Percentiles rank a stretch among this genome's conserved stretches.
Conservation (phyloP, 306 rosid species). For the Quillaja saponaria region DNA sequence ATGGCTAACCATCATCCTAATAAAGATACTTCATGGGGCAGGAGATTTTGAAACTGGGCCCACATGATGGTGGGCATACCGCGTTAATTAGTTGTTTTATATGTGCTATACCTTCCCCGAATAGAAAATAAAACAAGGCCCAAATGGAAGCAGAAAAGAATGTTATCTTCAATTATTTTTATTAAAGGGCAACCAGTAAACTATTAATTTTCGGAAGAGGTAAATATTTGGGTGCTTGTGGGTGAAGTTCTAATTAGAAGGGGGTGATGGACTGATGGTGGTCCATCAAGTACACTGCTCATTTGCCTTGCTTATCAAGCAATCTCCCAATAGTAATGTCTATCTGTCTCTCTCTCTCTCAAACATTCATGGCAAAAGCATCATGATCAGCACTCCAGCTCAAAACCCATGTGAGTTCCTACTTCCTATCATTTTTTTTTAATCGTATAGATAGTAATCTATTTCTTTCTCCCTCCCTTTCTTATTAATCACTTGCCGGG, state of each 20-base stretch:
- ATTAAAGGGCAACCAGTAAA: too few species aligned
- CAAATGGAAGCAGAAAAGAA: background rate
- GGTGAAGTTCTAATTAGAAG: constrained; percentile 58
- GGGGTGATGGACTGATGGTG: constrained; percentile 58
- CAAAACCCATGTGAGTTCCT: constrained; percentile 76
- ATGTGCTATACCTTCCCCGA: constrained; percentile 32
- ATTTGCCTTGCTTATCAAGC: constrained; percentile 91
- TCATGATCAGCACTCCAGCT: constrained; percentile 81
- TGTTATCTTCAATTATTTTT: too few species aligned
- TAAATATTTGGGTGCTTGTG: constrained; percentile 45
- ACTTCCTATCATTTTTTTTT: constrained; percentile 57
- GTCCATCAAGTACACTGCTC: constrained; percentile 82
- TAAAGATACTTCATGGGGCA: constrained; percentile 50
- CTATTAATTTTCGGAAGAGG: constrained; percentile 1
- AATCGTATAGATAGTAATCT: constrained; percentile 32
- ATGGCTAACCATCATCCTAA: constrained; percentile 76
- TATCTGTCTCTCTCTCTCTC: constrained; percentile 33
- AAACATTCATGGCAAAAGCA: constrained; percentile 89
- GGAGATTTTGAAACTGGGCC: constrained; percentile 51
- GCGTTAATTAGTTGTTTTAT: too few species aligned
- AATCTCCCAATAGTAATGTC: constrained; percentile 47
- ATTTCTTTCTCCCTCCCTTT: constrained; percentile 25
- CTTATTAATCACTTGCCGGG: constrained; percentile 23
- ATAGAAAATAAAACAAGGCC: constrained; percentile 39
- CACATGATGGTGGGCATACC: too few species aligned